phyloP scores from a whole-genome alignment of 257 asterid genomes.

The Buddleja alternifolia region DNA sequence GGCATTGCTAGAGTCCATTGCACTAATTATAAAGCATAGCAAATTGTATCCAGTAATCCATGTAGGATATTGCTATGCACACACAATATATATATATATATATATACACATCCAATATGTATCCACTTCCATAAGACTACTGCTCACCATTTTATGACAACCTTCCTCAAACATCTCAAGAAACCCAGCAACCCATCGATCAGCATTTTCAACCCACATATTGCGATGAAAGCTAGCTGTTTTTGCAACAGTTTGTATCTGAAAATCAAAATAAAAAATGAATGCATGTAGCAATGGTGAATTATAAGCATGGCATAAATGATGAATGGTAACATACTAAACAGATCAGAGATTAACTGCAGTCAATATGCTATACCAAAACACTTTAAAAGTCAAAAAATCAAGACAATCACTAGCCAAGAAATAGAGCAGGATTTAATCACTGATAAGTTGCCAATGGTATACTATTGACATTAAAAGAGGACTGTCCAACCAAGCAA shows the following conservation, averaged over 20 bases:
- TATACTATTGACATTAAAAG: not conserved
- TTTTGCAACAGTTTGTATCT: constrained; percentile 79
- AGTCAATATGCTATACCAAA: not conserved
- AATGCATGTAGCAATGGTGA: not conserved
- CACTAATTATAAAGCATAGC: too few relatives aligned
- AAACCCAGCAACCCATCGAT: constrained; percentile 76
- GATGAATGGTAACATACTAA: not conserved
- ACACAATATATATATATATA: too few relatives aligned
- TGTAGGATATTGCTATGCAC: too few relatives aligned
- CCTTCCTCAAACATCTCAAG: constrained; percentile 82
- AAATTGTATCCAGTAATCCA: too few relatives aligned
- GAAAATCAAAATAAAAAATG: constrained; percentile 18
- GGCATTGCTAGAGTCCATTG: too few relatives aligned
- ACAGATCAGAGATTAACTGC: not conserved
- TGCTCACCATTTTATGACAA: constrained; percentile 74
- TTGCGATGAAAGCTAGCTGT: constrained; percentile 63
- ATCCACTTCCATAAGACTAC: not conserved
- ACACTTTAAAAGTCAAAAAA: not conserved
- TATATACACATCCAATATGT: not conserved
- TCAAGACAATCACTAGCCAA: not conserved
- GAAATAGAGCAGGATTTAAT: not conserved
- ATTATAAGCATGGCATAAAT: not conserved
- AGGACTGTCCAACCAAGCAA: not conserved
- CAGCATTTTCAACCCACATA: constrained; percentile 79
- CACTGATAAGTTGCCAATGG: not conserved